Conservation (phyloP, 768 basidiomycete species). For the Mycena leptocephala region DNA sequence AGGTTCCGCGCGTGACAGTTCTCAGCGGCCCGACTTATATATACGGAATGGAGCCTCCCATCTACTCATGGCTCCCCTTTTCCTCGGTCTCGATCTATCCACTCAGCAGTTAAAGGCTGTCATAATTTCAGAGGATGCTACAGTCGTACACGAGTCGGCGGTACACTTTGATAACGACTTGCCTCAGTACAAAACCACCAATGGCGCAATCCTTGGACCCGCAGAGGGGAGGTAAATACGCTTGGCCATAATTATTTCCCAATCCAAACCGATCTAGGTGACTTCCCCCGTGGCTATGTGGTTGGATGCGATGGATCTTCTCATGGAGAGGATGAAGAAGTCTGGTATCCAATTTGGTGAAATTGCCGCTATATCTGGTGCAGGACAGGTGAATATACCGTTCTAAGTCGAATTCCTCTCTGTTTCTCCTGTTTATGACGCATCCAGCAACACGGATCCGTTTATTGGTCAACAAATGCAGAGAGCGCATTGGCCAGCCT, state of each 20-base stretch:
- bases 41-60: not conserved
- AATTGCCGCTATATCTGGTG: conserved; percentile 81
- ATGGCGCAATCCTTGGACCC: conserved; percentile 78
- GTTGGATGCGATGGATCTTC: conserved; percentile 88
- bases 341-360: conserved; percentile 72
- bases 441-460: conserved; percentile 90
- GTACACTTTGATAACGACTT: conserved; percentile 90
- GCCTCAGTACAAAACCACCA: conserved; percentile 75
- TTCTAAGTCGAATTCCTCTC: not conserved
- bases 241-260: not conserved
- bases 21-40: not conserved
- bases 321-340: conserved; percentile 74
- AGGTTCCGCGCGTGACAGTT: not conserved
- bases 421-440: not conserved
- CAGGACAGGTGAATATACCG: conserved; percentile 74
- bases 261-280: conserved; percentile 4
- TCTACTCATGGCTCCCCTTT: conserved; percentile 50
- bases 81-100: conserved; percentile 90
- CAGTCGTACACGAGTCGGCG: conserved; percentile 76
- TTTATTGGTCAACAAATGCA: conserved; percentile 82
- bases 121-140: conserved; percentile 70
- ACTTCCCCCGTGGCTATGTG: conserved; percentile 88
- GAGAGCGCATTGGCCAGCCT: conserved; percentile 68
- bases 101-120: conserved; percentile 91
- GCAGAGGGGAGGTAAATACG: conserved; percentile 70